Evolutionary conservation across 2,329 filamentous ascomycete genomes (phyloP).

Genomic region (Colletotrichum scovillei): DNA sequence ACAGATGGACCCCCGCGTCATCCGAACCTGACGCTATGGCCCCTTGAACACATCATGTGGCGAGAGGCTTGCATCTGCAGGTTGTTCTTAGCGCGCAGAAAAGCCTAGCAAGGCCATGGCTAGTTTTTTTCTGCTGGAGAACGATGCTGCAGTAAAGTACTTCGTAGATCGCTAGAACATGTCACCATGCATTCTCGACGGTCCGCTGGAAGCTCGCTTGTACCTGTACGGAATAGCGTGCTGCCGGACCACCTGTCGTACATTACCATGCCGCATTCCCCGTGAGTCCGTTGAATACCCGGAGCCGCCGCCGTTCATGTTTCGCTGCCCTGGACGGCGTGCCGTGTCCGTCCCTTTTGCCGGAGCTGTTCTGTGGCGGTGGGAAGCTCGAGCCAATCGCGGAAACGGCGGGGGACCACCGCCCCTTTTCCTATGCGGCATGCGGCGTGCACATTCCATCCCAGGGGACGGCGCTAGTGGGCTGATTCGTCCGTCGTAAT

Average conservation of each 20-base stretch:
- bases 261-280: neutral
- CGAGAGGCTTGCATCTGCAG: conserved; percentile 29
- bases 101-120: neutral
- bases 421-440: neutral
- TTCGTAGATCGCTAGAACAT: neutral
- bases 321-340: neutral
- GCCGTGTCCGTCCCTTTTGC: neutral
- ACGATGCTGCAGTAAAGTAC: neutral
- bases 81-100: neutral
- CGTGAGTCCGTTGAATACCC: neutral
- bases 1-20: conserved; percentile 14
- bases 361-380: neutral
- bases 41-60: conserved; percentile 21
- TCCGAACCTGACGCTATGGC: conserved; percentile 22
- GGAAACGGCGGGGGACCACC: conserved; percentile 16
- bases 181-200: neutral
- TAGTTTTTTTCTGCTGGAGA: conserved; percentile 12
- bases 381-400: conserved; percentile 32
- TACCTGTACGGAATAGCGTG: conserved; percentile 1
- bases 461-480: conserved; percentile 1
- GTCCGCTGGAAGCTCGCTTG: neutral
- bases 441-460: neutral
- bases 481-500: conserved; percentile 9
- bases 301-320: neutral
- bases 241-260: neutral